phyloP scores from a whole-genome alignment of 1,284 basidiomycete genomes.

The Puccinia novopanici region DNA sequence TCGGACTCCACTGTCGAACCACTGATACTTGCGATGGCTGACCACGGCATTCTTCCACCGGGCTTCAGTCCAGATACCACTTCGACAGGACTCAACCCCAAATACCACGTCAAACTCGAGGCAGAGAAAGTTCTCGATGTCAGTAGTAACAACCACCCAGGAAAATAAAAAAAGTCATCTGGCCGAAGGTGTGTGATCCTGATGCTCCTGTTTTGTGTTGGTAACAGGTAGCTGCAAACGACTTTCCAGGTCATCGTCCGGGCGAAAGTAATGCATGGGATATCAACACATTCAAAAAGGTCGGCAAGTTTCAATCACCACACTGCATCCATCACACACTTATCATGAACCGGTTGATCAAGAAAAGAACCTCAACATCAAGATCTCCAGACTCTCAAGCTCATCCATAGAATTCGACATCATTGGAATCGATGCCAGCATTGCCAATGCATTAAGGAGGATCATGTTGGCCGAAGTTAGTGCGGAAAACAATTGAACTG shows the following conservation, averaged over 20 bases:
- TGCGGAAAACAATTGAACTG: no score
- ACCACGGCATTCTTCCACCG: conserved; percentile 42
- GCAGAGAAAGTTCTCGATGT: conserved; percentile 49
- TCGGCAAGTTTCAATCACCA: conserved; percentile 56
- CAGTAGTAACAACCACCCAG: not conserved
- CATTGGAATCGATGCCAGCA: conserved; percentile 90
- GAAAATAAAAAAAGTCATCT: no score
- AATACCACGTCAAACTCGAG: conserved; percentile 33
- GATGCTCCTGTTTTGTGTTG: not conserved
- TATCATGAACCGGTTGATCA: not conserved
- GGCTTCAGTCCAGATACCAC: conserved; percentile 32
- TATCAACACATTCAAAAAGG: conserved; percentile 73
- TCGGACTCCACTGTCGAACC: no score
- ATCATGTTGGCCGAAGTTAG: conserved; percentile 89
- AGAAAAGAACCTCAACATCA: conserved; percentile 71
- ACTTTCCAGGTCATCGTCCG: conserved; percentile 83
- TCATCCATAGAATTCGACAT: conserved; percentile 90
- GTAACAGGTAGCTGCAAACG: conserved; percentile 73
- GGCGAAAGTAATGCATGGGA: conserved; percentile 82
- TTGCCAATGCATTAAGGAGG: conserved; percentile 90
- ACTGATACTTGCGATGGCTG: conserved; percentile 16
- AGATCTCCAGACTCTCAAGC: conserved; percentile 75
- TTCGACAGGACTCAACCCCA: conserved; percentile 30
- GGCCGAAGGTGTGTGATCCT: no score
- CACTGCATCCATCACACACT: not conserved